These are phyloP conservation scores for Puya raimondii DNA, from an alignment of 176 grass and related monocot genomes.

Conservation along the genomic window DNA sequence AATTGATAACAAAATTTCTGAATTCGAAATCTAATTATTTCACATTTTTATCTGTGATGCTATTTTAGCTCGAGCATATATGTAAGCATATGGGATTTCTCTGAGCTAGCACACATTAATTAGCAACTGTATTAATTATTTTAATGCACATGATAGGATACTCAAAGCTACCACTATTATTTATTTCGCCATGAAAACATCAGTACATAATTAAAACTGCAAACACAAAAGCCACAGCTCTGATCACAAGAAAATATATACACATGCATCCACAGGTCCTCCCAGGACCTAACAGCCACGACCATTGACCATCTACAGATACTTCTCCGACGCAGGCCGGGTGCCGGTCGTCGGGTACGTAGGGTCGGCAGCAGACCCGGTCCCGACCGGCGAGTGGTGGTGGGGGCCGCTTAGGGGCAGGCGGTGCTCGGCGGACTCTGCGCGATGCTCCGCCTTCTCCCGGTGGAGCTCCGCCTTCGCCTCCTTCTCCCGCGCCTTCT, in stretches of 20 bases:
- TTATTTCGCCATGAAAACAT: not conserved
- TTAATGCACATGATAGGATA: no score
- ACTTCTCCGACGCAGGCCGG: slow-evolving; percentile 16
- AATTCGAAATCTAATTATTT: no score
- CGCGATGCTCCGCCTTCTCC: slow-evolving; percentile 53
- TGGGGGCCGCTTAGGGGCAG: slow-evolving; percentile 19
- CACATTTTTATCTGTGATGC: no score
- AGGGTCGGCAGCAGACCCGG: not conserved
- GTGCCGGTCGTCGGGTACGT: not conserved
- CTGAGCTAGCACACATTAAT: no score
- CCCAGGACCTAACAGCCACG: no score
- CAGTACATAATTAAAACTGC: not conserved
- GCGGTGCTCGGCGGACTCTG: slow-evolving; percentile 16
- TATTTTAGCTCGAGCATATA: no score
- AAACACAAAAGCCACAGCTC: not conserved
- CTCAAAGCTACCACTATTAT: not conserved
- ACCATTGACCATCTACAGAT: slow-evolving; percentile 4
- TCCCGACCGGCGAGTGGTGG: slow-evolving; percentile 18
- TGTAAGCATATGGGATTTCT: no score
- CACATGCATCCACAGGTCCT: no score
- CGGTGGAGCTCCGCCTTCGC: slow-evolving; percentile 43
- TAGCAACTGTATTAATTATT: no score
- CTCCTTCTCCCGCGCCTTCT: slow-evolving; percentile 30
- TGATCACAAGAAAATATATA: no score
- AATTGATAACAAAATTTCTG: no score